Evolutionary conservation across 2,329 filamentous ascomycete genomes (phyloP).

Genomic region (Calonectria pauciramosa): DNA sequence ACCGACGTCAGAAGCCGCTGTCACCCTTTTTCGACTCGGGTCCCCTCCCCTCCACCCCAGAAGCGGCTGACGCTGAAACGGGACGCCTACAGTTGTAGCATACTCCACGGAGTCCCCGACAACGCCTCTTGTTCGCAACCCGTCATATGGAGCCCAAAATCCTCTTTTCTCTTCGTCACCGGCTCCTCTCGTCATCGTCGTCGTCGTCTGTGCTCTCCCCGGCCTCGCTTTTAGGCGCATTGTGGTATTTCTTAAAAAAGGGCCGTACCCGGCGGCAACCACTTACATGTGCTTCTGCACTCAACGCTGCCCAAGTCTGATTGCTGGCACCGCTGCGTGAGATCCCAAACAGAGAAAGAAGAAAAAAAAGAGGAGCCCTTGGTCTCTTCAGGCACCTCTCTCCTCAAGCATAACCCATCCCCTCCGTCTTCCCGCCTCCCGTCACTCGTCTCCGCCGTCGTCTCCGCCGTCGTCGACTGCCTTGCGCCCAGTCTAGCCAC

Average conservation of each 20-base stretch:
- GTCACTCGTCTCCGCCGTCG: no score
- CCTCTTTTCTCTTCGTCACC: slow-evolving; percentile 2
- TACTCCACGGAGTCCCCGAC: slow-evolving; percentile 14
- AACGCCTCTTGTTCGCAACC: slow-evolving; percentile 12
- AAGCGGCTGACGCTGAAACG: slow-evolving; percentile 24
- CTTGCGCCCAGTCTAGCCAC: slow-evolving; percentile 18
- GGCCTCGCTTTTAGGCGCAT: not conserved
- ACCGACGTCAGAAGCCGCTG: slow-evolving; percentile 12
- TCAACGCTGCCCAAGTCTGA: not conserved
- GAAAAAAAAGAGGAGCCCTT: not conserved
- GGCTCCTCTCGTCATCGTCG: not conserved
- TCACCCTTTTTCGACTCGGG: slow-evolving; percentile 11
- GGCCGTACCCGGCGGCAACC: not conserved
- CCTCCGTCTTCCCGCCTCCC: not conserved
- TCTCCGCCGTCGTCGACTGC: slow-evolving; percentile 20
- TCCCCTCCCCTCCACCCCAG: slow-evolving; percentile 18
- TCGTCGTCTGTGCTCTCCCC: slow-evolving; percentile 2
- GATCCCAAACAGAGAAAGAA: not conserved
- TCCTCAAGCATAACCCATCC: not conserved
- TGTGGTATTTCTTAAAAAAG: not conserved
- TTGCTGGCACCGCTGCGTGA: not conserved
- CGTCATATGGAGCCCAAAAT: slow-evolving; percentile 4
- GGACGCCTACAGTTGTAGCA: slow-evolving; percentile 14
- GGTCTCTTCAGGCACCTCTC: not conserved
- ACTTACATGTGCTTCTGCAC: not conserved